Base-by-base conservation (phyloP, 169 alveolate species). In the Blepharisma undulans region DNA sequence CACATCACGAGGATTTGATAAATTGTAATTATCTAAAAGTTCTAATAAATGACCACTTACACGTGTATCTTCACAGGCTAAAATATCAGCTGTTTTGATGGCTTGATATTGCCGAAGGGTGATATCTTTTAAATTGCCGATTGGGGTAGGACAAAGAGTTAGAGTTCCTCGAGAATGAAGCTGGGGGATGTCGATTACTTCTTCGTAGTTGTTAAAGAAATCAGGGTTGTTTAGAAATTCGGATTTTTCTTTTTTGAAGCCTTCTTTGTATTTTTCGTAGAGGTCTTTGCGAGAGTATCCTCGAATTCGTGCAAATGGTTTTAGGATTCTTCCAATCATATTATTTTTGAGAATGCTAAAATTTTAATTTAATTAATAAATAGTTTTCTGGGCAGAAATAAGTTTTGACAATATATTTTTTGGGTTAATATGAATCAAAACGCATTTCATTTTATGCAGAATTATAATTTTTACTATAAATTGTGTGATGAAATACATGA, bases 21-120 rank as follows among this genome's bases (percentile, higher is more conserved):
- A 87, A 61, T 72, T 94, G 72, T 90, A 84, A 61, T 95, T 27
- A 72, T 72, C 88, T 10, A 94, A 79, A 32, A 95, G 77, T 60
- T 92, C 93, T 14, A 95, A 76, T 32, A 95, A 84, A 34, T 90
- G 89, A n/a, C 98, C 98, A 21, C 96, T 94, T 27, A 90, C 80
- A 32, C 97, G 80, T 32, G 96, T 95, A 86, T 95, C 97, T 89
- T 94, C 95, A 86, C 97, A 93, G 12, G 96, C 97, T 22, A 93
- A 89, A n/a, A 93, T 87, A 87, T 94, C 96, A n/a, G 94, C 87
- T 12, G 79, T 36, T 30, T 91, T 60, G 1, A 95, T 87, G 25
- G 95, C 92, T 33, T 93, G 91, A 72, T 93, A 93, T 61, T 93
- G 76, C 16, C 96, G 30, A 6, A 94, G n/a, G 66, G 92, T 77